Evolutionary conservation across 768 basidiomycete species (phyloP), one percentile per base, ranked within the genome.

Genomic region (Suillus variegatus): DNA sequence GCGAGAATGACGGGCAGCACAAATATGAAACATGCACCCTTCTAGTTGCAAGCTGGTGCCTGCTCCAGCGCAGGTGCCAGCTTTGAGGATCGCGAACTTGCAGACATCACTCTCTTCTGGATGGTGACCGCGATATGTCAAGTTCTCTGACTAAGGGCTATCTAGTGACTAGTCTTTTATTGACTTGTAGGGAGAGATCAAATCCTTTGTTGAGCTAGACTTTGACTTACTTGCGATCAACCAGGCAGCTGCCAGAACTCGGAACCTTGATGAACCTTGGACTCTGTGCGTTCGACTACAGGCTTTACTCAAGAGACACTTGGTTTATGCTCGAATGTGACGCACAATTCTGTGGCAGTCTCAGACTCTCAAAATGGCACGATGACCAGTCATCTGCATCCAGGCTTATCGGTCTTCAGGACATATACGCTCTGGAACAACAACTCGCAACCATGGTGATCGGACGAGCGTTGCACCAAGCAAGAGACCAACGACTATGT

Each of bases 81-180:
- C 16, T 73, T 67, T 20, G 49, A 41, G 12, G 65, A 51, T 22
- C 63, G 64, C 36, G 67, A 68, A 63, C 66, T 72, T 6, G 35
- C 67, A 10, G 65, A 73, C 25, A 55, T 70, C 16, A 49, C 67
- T n/a, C 64, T 73, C 7, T 67, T 69, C 35, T 74, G 70, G 73
- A 73, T 74, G 73, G 66, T 64, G 32, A 68, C 32, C 6, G 32
- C 6, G 32, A 32, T 72, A n/a, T 3, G 60, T 61, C 7, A 51
- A 25, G 49, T 14, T 25, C 13, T 51, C 14, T 49, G n/a, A 25
- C 14, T 6, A 18, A 3, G 6, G 3, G 16, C 9, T 20, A 9
- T 46, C 38, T 36, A 9, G 35, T 28, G 35, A 6, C 36, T 38
- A 9, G 20, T 61, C 22, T 4, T 25, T 51, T 7, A 35, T 52